Evolutionary conservation across 1,139 yeast genomes (phyloP), one percentile per base, ranked within the genome.

Genomic region (Hyphopichia wangnamkhiaoensis): DNA sequence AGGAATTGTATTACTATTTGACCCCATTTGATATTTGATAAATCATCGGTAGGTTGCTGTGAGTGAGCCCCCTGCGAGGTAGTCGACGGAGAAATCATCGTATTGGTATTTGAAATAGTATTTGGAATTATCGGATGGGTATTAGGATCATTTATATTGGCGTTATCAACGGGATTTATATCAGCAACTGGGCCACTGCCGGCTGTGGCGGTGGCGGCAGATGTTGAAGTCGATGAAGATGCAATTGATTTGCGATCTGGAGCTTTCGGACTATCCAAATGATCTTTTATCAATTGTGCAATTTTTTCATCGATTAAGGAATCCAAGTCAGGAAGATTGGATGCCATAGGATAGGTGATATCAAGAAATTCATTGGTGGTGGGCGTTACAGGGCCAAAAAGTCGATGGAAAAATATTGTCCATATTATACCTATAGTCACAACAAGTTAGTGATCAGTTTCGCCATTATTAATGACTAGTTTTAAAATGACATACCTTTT

Each of bases 341-440:
- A 55, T 1, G 72, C 76, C 53, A 65, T 58, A 5, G 80, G 77
- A 47, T 75, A 76, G 5, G 79, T 64, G 10, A 73, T 59, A 19
- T 63, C 70, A 21, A 72, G 56, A 45, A 76, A 76, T 37, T 69
- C 71, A 35, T 58, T 61, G 2, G 75, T 72, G 17, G 67, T 58
- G 2, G 94, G 91, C 1, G 65, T 60, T 18, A 84, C 68, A 1
- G 84, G 76, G 0, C 93, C 91, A 56, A 86, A 82, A 24, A 84
- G 65, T 34, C 95, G 63, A 42, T 82, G 80, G 56, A 86, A 86
- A 58, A 86, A 77, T 20, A 86, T 78, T 1, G 87, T 68, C 70
- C 86, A 81, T 43, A 84, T 58, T 27, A 84, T 59, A 3, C 89
- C 93, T 68, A 40, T n/a, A 16, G 12, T 1, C 6, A 20, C 20